A percentile compares a stretch with the other conserved stretches of the same genome.
Evolutionary conservation across 1,139 yeast genomes (phyloP).

Genomic region (Suhomyces coccinellae): DNA sequence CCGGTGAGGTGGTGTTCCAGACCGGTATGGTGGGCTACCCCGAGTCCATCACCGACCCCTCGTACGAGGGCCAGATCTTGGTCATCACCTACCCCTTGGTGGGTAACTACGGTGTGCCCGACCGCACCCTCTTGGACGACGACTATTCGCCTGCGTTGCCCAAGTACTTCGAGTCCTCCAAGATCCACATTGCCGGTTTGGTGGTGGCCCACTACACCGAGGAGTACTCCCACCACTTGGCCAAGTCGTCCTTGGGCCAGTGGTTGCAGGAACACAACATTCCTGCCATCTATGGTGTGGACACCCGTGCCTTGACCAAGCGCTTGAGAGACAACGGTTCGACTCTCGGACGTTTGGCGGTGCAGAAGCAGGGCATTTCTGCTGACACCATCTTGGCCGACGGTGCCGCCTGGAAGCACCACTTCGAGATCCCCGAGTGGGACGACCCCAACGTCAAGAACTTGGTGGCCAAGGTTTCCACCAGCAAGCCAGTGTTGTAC

Average conservation of each 20-base stretch:
- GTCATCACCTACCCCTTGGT: constrained; percentile 96
- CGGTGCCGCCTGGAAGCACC: constrained; percentile 52
- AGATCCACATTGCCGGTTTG: constrained; percentile 94
- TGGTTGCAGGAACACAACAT: constrained; percentile 92
- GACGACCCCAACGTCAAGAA: constrained; percentile 89
- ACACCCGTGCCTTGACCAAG: constrained; percentile 93
- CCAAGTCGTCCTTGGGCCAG: constrained; percentile 84
- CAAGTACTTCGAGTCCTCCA: constrained; percentile 86
- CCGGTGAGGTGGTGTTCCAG: constrained; percentile 99
- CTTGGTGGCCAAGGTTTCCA: constrained; percentile 89
- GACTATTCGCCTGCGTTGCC: constrained; percentile 77
- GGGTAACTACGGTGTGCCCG: constrained; percentile 99
- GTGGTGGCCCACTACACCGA: constrained; percentile 98
- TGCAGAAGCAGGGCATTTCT: constrained; percentile 52
- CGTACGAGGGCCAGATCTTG: constrained; percentile 96
- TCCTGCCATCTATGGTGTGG: constrained; percentile 98
- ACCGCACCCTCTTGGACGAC: constrained; percentile 68
- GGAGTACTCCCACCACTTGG: constrained; percentile 90
- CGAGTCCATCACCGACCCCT: constrained; percentile 97
- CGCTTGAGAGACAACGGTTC: constrained; percentile 91
- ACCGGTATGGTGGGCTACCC: constrained; percentile 99
- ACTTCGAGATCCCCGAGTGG: constrained; percentile 83
- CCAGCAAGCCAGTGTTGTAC: constrained; percentile 71
- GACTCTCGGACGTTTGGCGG: constrained; percentile 80
- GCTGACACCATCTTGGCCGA: constrained; percentile 40